Evolutionary conservation across 805 yeast genomes (phyloP), one percentile per base, ranked within the genome.

Genomic region (Lipomyces yamadae): DNA sequence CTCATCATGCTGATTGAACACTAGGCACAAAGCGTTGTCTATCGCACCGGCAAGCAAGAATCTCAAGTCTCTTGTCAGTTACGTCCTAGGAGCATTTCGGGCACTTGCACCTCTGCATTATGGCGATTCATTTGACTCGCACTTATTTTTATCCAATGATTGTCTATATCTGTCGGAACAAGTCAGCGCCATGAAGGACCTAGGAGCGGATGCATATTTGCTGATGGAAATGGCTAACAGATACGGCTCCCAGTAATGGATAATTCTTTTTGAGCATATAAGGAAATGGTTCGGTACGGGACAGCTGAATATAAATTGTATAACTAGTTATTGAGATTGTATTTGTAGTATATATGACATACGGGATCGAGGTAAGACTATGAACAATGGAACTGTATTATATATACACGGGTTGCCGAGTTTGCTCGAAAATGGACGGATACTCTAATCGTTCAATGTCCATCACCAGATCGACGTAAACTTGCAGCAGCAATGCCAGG

Each of bases 101-200:
- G 71, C 72, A 13, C 63, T 69, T 3, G 72, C 72, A 2, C 72
- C 71, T 15, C 58, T 67, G 30, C 57, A 61, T 34, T 69, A 69
- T 58, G 62, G 64, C 30, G 63, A 68, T 60, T 24, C 39, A 4
- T 58, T 62, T 48, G 69, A 67, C 32, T 45, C 68, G 32, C 54
- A 62, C 13, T 53, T 61, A n/a, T 65, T 61, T 37, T 56, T 69
- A 37, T 61, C 67, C 5, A 69, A 68, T 45, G 72, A 69, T 50
- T 61, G 64, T 33, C 33, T 50, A 52, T 68, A 69, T 42, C 54
- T 69, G n/a, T 56, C 72, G 32, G 69, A 68, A 54, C 66, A 67
- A 45, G 67, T 66, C 29, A 56, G 67, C 4, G 57, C 33, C 15
- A 57, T 69, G 66, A 37, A 54, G 15, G 68, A 67, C 29, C 61